Conservation (phyloP, 106 monocot species). For the Vanilla planifolia region DNA sequence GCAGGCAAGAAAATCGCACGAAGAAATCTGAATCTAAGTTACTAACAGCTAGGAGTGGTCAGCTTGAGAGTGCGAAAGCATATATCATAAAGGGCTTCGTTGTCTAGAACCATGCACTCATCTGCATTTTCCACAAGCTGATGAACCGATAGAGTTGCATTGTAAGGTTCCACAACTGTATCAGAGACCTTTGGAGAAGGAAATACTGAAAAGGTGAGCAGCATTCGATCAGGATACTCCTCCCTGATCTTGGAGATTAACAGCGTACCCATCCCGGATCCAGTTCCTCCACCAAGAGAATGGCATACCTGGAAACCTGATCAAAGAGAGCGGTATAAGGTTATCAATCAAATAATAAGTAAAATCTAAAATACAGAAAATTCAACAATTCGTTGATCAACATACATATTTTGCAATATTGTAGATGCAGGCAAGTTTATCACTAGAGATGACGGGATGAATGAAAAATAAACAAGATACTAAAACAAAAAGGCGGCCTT, state of each 20-base stretch:
- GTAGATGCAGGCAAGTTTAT: background rate
- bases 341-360: too few relatives aligned
- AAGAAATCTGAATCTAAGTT: background rate
- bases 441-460: too few relatives aligned
- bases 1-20: too few relatives aligned
- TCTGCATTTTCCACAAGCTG: constrained; percentile 1
- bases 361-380: too few relatives aligned
- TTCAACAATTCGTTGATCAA: background rate
- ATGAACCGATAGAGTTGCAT: constrained; percentile 1
- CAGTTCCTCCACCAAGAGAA: constrained; percentile 5
- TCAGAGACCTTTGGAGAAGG: background rate
- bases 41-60: constrained; percentile 2
- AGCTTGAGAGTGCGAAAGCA: constrained; percentile 9
- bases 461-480: too few relatives aligned
- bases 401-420: background rate
- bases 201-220: constrained; percentile 3
- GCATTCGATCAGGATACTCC: constrained; percentile 6
- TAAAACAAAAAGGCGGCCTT: too few relatives aligned
- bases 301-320: constrained; percentile 7
- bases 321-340: background rate
- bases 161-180: constrained; percentile 7
- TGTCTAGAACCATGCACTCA: constrained; percentile 3
- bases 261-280: background rate
- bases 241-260: constrained; percentile 1
- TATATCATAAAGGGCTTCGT: constrained; percentile 4